Evolutionary conservation across 176 grass and related monocot species (phyloP).

Genomic region (maize (Zea mays)): Zm-B73-REFERENCE-NAM-5.0 NC_050099.1:182652501-182653000

Average conservation of each 20-base stretch:
- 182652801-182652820: constrained; percentile 61
- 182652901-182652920: constrained; percentile 92
- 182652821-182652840: constrained; percentile 54
- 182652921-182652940: constrained; percentile 68
- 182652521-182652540: constrained; percentile 17
- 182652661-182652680: constrained; percentile 48
- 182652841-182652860: constrained; percentile 79
- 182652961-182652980: constrained; percentile 89
- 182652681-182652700: constrained; percentile 39
- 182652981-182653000: constrained; percentile 83
- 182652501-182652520: too few species aligned
- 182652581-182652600: constrained; percentile 11
- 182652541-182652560: constrained; percentile 28
- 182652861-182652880: constrained; percentile 75
- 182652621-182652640: too few species aligned
- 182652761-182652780: neutral
- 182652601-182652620: neutral
- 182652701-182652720: constrained; percentile 43
- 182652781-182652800: constrained; percentile 51
- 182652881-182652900: constrained; percentile 77
- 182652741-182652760: constrained; percentile 41
- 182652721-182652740: constrained; percentile 35
- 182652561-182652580: constrained; percentile 40
- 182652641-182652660: constrained; percentile 41
- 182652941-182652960: constrained; percentile 93